Evolutionary conservation across 1,139 yeast species (phyloP).

Genomic region (Yamadazyma trypodendri): DNA sequence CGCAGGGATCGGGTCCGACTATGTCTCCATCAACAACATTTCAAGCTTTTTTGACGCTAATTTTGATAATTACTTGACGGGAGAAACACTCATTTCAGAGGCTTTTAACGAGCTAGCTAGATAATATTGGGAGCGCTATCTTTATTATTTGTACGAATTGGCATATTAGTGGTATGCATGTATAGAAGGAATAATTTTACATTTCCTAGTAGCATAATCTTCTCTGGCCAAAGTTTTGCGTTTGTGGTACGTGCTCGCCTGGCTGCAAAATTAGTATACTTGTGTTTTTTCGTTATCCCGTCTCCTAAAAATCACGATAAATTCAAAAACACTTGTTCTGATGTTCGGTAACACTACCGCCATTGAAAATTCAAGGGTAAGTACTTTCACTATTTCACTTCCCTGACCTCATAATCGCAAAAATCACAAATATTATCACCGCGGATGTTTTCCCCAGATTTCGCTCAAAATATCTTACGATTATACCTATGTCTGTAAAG

Average conservation of each 20-base stretch:
- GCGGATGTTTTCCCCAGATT: slow-evolving; percentile 1
- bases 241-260: no score
- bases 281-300: no score
- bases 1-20: background rate
- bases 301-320: no score
- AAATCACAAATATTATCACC: background rate
- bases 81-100: background rate
- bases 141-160: background rate
- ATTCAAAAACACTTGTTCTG: no score
- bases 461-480: background rate
- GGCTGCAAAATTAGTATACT: no score
- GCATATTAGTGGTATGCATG: no score
- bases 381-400: no score
- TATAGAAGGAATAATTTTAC: no score
- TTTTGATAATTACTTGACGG: slow-evolving; percentile 1
- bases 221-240: no score
- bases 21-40: background rate
- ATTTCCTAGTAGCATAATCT: no score
- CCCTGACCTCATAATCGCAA: background rate
- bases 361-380: no score
- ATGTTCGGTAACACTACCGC: no score
- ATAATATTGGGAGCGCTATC: background rate
- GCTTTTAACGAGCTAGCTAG: background rate
- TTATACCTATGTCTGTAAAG: background rate
- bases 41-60: slow-evolving; percentile 1